phyloP scores from a whole-genome alignment of 352 stramenopile genomes.

The Thalassiosira sp. region DNA sequence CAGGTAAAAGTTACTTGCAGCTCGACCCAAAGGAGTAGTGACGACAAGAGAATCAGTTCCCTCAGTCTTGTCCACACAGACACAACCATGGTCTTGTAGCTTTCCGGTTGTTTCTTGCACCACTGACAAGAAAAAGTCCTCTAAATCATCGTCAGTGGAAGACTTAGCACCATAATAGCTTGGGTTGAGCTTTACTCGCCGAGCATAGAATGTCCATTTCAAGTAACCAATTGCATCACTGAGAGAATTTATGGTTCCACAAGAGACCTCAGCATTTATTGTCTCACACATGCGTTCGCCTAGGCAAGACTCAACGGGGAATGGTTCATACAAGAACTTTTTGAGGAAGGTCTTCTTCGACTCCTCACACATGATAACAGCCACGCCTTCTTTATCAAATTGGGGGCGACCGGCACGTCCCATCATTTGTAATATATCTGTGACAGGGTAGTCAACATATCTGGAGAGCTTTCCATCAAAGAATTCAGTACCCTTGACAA shows the following conservation, averaged over 20 bases:
- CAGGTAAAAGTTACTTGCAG: conserved; percentile 96
- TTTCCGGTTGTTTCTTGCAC: conserved; percentile 75
- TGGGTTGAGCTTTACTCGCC: conserved; percentile 94
- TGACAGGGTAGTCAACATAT: conserved; percentile 98
- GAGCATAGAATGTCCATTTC: conserved; percentile 96
- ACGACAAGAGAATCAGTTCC: conserved; percentile 52
- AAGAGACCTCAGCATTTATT: conserved; percentile 95
- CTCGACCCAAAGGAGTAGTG: conserved; percentile 88
- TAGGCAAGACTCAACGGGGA: conserved; percentile 96
- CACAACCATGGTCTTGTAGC: conserved; percentile 88
- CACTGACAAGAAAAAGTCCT: conserved; percentile 71
- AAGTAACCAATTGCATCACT: conserved; percentile 94
- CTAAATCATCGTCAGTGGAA: conserved; percentile 71
- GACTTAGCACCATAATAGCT: conserved; percentile 92
- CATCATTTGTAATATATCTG: conserved; percentile 99
- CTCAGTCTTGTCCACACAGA: conserved; percentile 79
- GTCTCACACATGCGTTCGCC: conserved; percentile 90
- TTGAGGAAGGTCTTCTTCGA: conserved; percentile 95
- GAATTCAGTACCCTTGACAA: conserved; percentile 98
- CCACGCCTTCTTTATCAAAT: conserved; percentile 93
- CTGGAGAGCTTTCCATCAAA: conserved; percentile 91
- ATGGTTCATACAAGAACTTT: conserved; percentile 94
- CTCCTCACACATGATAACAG: conserved; percentile 95
- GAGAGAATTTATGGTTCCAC: conserved; percentile 86
- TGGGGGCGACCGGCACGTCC: conserved; percentile 88